These are phyloP conservation scores for Nephelium lappaceum DNA, from an alignment of 345 rosid species.

Conservation along the genomic window DNA sequence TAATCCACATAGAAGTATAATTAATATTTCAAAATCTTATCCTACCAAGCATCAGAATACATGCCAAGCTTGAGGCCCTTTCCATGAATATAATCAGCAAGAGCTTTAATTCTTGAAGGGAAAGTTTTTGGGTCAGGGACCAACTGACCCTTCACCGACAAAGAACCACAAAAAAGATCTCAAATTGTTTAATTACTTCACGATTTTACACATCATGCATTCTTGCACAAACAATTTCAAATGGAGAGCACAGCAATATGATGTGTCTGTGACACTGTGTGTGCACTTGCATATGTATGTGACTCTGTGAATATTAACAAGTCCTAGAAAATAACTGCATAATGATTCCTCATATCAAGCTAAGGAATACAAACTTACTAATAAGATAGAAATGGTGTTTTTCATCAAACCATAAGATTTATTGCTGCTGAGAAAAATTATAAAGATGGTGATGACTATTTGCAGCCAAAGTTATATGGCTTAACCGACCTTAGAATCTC, in stretches of 20 bases:
- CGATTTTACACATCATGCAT: neutral
- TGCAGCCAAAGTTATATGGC: neutral
- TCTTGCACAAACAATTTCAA: slow-evolving; percentile 13
- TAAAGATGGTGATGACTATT: neutral
- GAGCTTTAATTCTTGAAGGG: slow-evolving; percentile 86
- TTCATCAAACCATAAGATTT: neutral
- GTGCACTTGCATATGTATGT: neutral
- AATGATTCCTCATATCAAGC: neutral
- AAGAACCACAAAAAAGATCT: slow-evolving; percentile 20
- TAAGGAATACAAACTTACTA: neutral
- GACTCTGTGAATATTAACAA: neutral
- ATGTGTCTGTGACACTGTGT: neutral
- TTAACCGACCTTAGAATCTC: slow-evolving; percentile 63
- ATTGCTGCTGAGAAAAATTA: neutral
- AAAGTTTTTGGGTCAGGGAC: slow-evolving; percentile 77
- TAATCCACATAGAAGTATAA: slow-evolving; percentile 42
- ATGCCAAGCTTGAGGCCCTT: slow-evolving; percentile 96
- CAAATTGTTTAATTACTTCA: neutral
- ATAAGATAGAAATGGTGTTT: neutral
- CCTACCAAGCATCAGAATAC: slow-evolving; percentile 99
- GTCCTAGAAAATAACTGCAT: neutral
- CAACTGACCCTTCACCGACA: slow-evolving; percentile 66
- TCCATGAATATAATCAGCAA: slow-evolving; percentile 81
- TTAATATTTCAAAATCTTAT: slow-evolving; percentile 29
- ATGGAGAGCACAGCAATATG: neutral